These are phyloP conservation scores for Wickerhamomyces pijperi DNA, from an alignment of 805 yeast genomes.

Conservation along the genomic window DNA sequence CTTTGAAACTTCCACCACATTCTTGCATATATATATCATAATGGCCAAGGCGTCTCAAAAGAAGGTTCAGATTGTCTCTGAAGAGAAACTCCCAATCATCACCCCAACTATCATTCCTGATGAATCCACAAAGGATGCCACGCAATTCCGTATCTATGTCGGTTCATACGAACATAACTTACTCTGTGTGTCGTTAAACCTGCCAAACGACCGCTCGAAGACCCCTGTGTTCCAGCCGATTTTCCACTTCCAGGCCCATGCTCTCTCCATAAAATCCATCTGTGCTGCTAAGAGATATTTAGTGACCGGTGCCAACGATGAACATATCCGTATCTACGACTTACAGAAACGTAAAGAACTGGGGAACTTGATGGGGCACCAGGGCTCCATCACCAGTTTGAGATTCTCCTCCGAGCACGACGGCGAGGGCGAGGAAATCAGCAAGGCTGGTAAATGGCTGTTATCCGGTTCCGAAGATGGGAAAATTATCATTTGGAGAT, in stretches of 20 bases:
- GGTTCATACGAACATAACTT: constrained; percentile 95
- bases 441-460: constrained; percentile 71
- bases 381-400: constrained; percentile 75
- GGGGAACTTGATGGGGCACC: constrained; percentile 81
- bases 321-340: constrained; percentile 89
- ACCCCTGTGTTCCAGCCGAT: constrained; percentile 79
- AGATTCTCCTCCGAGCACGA: constrained; percentile 50
- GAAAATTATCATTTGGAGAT: constrained; percentile 82
- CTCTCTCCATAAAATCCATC: constrained; percentile 75
- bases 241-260: constrained; percentile 92
- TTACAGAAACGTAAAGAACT: constrained; percentile 87
- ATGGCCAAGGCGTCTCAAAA: constrained; percentile 3
- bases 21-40: too few relatives aligned
- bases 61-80: constrained; percentile 1
- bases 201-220: constrained; percentile 27
- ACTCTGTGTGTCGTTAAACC: constrained; percentile 67
- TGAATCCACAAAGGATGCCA: constrained; percentile 1
- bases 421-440: constrained; percentile 8
- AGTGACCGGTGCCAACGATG: constrained; percentile 93
- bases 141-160: constrained; percentile 67
- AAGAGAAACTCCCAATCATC: constrained; percentile 8
- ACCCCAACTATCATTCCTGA: constrained; percentile 17
- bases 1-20: too few relatives aligned
- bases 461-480: constrained; percentile 89
- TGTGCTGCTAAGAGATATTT: constrained; percentile 76